phyloP scores from a whole-genome alignment of 23 red algal genomes.

The Gracilaria caudata region DNA sequence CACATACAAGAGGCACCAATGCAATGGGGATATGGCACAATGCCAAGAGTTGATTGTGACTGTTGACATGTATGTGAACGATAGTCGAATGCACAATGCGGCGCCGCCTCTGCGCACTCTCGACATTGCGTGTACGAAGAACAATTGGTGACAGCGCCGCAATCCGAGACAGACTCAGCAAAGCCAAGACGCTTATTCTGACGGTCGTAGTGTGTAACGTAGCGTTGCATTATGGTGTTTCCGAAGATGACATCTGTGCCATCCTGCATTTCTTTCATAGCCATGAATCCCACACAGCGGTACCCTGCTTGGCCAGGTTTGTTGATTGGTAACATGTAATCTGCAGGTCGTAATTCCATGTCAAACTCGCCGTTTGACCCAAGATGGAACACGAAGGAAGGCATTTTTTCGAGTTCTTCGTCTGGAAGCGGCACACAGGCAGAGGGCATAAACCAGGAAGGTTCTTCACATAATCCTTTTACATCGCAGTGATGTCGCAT shows the following conservation, averaged over 20 bases:
- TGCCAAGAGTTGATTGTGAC: constrained; percentile 11
- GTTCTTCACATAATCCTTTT: constrained; percentile 46
- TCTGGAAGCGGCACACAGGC: constrained; percentile 63
- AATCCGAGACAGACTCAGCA: constrained; percentile 57
- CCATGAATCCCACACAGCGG: constrained; percentile 81
- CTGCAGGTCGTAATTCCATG: constrained; percentile 50
- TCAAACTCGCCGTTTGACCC: constrained; percentile 63
- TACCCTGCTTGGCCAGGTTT: constrained; percentile 12
- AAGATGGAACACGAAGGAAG: constrained; percentile 64
- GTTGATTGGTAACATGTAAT: constrained; percentile 80
- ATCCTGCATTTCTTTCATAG: constrained; percentile 71
- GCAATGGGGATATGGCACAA: constrained; percentile 58
- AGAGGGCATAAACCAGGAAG: constrained; percentile 66
- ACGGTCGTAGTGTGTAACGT: constrained; percentile 77
- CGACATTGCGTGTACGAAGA: constrained; percentile 67
- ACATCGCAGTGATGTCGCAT: constrained; percentile 80
- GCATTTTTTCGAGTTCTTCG: constrained; percentile 68
- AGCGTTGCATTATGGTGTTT: constrained; percentile 87
- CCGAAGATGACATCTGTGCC: constrained; percentile 82
- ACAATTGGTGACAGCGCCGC: constrained; percentile 42
- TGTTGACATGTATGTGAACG: constrained; percentile 25
- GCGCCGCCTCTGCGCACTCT: constrained; percentile 38
- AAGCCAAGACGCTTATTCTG: constrained; percentile 79
- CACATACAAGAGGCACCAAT: constrained; percentile 44
- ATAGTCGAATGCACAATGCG: constrained; percentile 47